Evolutionary conservation across 352 stramenopile species (phyloP).

Genomic region (Phytophthora multivora): DNA sequence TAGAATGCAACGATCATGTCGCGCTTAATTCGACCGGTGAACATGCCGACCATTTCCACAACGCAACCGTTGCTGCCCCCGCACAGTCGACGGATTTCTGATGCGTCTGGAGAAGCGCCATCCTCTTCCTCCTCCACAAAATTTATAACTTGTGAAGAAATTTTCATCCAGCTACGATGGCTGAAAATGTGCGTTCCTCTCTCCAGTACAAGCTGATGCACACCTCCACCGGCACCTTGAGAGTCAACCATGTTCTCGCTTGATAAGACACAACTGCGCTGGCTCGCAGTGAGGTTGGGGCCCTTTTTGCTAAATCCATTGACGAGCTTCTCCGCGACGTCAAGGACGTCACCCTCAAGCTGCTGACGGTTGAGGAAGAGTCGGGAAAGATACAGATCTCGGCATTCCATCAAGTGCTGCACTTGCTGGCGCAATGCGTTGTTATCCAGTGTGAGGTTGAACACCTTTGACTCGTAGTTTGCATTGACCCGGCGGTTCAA

Average conservation of each 20-base stretch:
- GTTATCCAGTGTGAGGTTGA: constrained; percentile 33
- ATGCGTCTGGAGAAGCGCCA: neutral
- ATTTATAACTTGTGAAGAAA: neutral
- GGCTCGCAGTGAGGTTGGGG: neutral
- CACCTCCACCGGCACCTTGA: neutral
- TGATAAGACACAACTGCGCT: neutral
- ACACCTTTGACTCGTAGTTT: constrained; percentile 14
- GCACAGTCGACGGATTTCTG: constrained; percentile 5
- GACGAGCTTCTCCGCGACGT: constrained; percentile 1
- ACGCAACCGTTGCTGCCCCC: constrained; percentile 10
- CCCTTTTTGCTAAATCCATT: constrained; percentile 6
- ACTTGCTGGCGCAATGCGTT: constrained; percentile 26
- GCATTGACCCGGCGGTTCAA: neutral
- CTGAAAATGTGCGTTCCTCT: constrained; percentile 6
- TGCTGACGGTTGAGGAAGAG: constrained; percentile 13
- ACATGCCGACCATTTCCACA: constrained; percentile 4
- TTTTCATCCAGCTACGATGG: neutral
- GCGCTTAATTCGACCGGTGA: constrained; percentile 4
- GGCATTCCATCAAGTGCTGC: constrained; percentile 18
- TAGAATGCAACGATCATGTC: constrained; percentile 7
- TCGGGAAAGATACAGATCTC: constrained; percentile 11
- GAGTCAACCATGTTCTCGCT: neutral
- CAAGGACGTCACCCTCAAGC: constrained; percentile 12
- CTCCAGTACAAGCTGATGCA: neutral
- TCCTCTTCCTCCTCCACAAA: constrained; percentile 10